Base-by-base conservation (phyloP, 257 asterid species). In the Salvia rosmarinus region DNA sequence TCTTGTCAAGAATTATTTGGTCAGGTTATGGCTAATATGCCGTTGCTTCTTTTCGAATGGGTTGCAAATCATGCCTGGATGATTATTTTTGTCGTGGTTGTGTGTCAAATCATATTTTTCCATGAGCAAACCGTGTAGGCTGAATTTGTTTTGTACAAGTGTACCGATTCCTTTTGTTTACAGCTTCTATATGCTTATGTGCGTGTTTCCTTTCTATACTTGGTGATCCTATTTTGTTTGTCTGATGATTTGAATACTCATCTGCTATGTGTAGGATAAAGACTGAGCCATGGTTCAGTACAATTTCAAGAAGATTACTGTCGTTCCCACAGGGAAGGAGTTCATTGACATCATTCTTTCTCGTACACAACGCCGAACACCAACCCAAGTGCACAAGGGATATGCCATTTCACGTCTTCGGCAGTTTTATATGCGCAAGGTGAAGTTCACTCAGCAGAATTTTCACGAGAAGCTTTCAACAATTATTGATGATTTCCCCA, bases 301-400 rank as follows among this genome's bases (percentile, higher is more conserved):
- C 86, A 91, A 89, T 70, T 95, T 91, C 83, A 95, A 95, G 77
- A 91, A 84, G 92, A 95, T 95, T 16, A 95, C 99, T 0, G 93
- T 91, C 17, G 96, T 91, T 19, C 96, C 98, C 17, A 83, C 80
- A 4, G 98, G n/a, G 78, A 95, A 91, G 84, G 96, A 89, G 65
- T 95, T 95, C 39, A 76, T 91, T 0, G 98, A 95, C 79, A 91
- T 91, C 61, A 89, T 95, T 68, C 91, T 95, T 30, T 91, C 99
- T 5, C 97, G 98, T 3, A 95, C 98, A 1, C 99, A 91, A 60
- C 95, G 98, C 4, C 90, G 96, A 50, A 95, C 99, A 0, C 98
- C 99, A 1, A 95, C 99, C 35, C 96, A 88, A 62, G 99, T 95
- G 20, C 99, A 95, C 85, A 95, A 91, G 82, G 99, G 98, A 25